Conservation (phyloP, 2,329 filamentous ascomycete species). For the Fusarium chaquense region DNA sequence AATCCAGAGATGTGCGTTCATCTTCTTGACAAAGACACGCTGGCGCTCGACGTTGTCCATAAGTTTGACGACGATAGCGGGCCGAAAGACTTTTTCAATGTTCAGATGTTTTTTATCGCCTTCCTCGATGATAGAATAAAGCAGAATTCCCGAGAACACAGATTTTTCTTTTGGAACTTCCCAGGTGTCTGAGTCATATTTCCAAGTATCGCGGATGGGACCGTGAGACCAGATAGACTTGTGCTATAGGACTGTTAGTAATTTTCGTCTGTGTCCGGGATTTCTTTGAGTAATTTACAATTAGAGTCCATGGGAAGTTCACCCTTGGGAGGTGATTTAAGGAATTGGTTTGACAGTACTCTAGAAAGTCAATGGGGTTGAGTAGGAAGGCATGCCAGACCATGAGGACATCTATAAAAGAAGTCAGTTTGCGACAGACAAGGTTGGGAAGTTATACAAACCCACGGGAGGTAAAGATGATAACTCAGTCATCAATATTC, state of each 20-base stretch:
- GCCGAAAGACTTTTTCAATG: background rate
- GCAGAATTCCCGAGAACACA: conserved; percentile 5
- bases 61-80: conserved; percentile 4
- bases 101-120: background rate
- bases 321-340: conserved; percentile 15
- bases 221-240: conserved; percentile 32
- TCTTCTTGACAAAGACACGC: conserved; percentile 54
- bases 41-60: conserved; percentile 49
- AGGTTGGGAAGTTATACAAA: background rate
- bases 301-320: conserved; percentile 33
- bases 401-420: conserved; percentile 32
- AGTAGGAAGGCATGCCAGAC: conserved; percentile 41
- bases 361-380: conserved; percentile 30
- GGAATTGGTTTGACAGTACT: conserved; percentile 10
- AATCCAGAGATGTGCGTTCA: conserved; percentile 55
- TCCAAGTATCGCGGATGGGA: conserved; percentile 23
- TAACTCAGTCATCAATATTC: conserved; percentile 2
- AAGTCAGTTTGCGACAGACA: background rate
- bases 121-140: conserved; percentile 9
- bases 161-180: conserved; percentile 4
- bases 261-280: no score
- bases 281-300: conserved; percentile 5
- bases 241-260: conserved; percentile 25
- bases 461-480: conserved; percentile 33
- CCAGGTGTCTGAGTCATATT: conserved; percentile 2